Conservation (phyloP, 2,329 filamentous ascomycete genomes). For the Pseudogymnoascus sp. region DNA sequence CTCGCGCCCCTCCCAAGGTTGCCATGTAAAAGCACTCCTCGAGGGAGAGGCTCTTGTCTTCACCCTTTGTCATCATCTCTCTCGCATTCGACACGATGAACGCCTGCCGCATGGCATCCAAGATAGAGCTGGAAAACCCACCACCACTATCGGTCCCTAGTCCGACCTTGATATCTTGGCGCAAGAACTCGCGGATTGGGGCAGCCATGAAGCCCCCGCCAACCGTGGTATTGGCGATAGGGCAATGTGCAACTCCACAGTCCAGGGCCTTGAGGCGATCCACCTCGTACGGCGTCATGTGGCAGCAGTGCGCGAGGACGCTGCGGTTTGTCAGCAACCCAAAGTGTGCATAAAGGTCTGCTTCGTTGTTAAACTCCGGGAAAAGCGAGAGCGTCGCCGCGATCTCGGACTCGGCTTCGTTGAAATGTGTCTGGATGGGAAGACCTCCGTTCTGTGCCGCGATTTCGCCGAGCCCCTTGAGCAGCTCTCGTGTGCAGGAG, state of each 20-base stretch:
- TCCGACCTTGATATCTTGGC: conserved; percentile 54
- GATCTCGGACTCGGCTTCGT: conserved; percentile 56
- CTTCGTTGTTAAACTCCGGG: conserved; percentile 48
- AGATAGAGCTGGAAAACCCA: conserved; percentile 52
- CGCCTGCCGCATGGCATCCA: conserved; percentile 51
- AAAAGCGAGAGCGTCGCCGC: conserved; percentile 47
- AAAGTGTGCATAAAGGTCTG: conserved; percentile 50
- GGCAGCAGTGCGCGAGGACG: conserved; percentile 61
- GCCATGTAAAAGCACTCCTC: conserved; percentile 39
- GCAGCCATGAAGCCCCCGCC: conserved; percentile 57
- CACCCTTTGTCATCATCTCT: conserved; percentile 35
- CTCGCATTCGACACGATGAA: conserved; percentile 43
- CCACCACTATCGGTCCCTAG: conserved; percentile 59
- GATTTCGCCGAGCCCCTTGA: conserved; percentile 48
- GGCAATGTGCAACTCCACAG: conserved; percentile 58
- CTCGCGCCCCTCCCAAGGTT: conserved; percentile 42
- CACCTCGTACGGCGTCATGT: conserved; percentile 51
- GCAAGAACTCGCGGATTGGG: conserved; percentile 49
- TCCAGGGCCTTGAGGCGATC: conserved; percentile 36
- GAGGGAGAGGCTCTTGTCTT: conserved; percentile 16
- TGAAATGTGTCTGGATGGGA: conserved; percentile 60
- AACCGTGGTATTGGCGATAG: conserved; percentile 55
- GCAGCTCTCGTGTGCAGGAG: conserved; percentile 47
- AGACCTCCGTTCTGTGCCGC: conserved; percentile 39
- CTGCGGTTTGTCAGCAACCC: conserved; percentile 46